These are phyloP conservation scores for Exophiala bonariae DNA, from an alignment of 2,329 filamentous ascomycete genomes.

Conservation along the genomic window DNA sequence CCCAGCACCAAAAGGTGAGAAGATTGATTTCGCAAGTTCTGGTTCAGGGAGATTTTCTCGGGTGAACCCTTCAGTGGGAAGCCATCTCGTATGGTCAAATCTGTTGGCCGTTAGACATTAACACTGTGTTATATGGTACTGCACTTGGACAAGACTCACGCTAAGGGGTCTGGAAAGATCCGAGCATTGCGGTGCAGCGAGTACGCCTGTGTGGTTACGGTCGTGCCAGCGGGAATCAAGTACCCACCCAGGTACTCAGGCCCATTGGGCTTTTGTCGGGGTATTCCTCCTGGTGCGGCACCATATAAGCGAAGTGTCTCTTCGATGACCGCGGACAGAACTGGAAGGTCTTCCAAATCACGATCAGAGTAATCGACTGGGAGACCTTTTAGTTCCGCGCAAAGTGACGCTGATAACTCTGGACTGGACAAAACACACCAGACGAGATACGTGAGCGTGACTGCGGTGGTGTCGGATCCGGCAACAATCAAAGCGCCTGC, in stretches of 20 bases:
- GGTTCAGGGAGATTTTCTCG: not conserved
- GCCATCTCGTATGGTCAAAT: slow-evolving; percentile 1
- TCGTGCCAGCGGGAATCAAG: slow-evolving; percentile 51
- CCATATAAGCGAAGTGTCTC: slow-evolving; percentile 60
- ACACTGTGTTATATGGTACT: not conserved
- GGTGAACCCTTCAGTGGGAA: not conserved
- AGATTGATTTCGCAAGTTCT: not conserved
- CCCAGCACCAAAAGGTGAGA: slow-evolving; percentile 61
- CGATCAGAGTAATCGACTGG: slow-evolving; percentile 38
- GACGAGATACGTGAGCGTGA: slow-evolving; percentile 49
- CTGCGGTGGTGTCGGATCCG: slow-evolving; percentile 54
- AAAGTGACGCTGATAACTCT: slow-evolving; percentile 45
- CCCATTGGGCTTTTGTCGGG: slow-evolving; percentile 49
- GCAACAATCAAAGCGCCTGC: slow-evolving; percentile 49
- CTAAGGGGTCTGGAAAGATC: slow-evolving; percentile 48
- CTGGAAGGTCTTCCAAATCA: slow-evolving; percentile 51
- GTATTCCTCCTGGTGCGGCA: slow-evolving; percentile 57
- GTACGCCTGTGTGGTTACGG: slow-evolving; percentile 54
- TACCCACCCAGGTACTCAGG: slow-evolving; percentile 43
- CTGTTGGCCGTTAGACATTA: not conserved
- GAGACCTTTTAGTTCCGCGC: slow-evolving; percentile 44
- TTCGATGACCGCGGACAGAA: slow-evolving; percentile 56
- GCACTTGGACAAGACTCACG: not conserved
- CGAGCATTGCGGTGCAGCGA: slow-evolving; percentile 55
- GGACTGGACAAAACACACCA: slow-evolving; percentile 34